phyloP scores from a whole-genome alignment of 2,329 filamentous ascomycete genomes.

The Byssochlamys sp. region DNA sequence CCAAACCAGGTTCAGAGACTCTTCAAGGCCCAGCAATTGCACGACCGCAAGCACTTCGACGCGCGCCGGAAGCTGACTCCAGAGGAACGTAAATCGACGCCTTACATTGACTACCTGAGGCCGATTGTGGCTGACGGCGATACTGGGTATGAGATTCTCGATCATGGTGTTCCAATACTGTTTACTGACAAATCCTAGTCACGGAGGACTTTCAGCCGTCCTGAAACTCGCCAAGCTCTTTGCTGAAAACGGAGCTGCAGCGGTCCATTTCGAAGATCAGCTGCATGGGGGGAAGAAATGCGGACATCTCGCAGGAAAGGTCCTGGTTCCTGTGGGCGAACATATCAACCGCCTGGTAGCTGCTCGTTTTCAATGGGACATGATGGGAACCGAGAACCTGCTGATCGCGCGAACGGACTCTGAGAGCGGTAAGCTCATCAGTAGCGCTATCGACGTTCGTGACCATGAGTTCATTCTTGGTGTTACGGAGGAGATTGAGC shows the following conservation, averaged over 20 bases:
- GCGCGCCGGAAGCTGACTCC: constrained; percentile 65
- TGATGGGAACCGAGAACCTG: constrained; percentile 92
- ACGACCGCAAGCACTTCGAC: constrained; percentile 94
- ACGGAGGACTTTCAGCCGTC: constrained; percentile 84
- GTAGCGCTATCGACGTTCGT: constrained; percentile 80
- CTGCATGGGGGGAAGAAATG: constrained; percentile 97
- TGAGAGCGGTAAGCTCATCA: constrained; percentile 82
- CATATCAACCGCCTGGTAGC: constrained; percentile 93
- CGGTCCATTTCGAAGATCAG: constrained; percentile 96
- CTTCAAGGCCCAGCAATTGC: constrained; percentile 92
- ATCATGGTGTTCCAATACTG: neutral
- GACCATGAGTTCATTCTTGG: constrained; percentile 97
- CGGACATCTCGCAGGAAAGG: constrained; percentile 90
- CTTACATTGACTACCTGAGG: constrained; percentile 83
- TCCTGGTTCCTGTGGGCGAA: constrained; percentile 83
- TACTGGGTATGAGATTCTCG: constrained; percentile 50
- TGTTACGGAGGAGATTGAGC: constrained; percentile 65
- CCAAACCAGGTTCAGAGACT: constrained; percentile 94
- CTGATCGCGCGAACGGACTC: constrained; percentile 92
- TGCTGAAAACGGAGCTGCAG: constrained; percentile 90
- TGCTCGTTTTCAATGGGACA: constrained; percentile 91
- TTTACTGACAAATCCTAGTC: constrained; percentile 37
- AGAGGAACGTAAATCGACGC: constrained; percentile 62
- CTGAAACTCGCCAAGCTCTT: constrained; percentile 95
- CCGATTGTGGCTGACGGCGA: constrained; percentile 95